Evolutionary conservation across 257 asterid species (phyloP).

Genomic region (Solanum rostratum): DNA sequence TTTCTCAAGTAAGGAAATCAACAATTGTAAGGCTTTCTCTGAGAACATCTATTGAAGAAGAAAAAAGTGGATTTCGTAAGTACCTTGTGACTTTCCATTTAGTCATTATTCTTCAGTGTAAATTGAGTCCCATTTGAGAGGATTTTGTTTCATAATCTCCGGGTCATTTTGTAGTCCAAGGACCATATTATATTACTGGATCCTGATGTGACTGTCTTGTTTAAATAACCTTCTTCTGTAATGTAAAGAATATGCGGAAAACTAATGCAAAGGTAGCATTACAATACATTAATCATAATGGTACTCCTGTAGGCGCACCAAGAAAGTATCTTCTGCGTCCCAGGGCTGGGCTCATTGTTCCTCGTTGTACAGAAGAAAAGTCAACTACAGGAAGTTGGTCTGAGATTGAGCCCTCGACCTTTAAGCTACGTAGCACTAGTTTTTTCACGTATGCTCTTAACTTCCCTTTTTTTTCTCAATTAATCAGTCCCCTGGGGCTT

Average conservation of each 20-base stretch:
- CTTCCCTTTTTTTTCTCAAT: not conserved
- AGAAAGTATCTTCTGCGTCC: slow-evolving; percentile 63
- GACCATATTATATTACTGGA: not conserved
- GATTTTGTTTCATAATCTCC: not conserved
- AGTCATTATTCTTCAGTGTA: not conserved
- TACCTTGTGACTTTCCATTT: not conserved
- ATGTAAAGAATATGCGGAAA: not conserved
- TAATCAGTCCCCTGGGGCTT: not conserved
- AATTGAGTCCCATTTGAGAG: not conserved
- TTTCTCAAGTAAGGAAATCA: slow-evolving; percentile 59
- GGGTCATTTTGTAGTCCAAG: not conserved
- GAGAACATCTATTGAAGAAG: slow-evolving; percentile 62
- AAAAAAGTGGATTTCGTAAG: slow-evolving; percentile 46
- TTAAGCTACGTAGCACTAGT: slow-evolving; percentile 78
- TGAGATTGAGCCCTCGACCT: slow-evolving; percentile 62
- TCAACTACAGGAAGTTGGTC: slow-evolving; percentile 73
- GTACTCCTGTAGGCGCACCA: slow-evolving; percentile 46
- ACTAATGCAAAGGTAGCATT: not conserved
- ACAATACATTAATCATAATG: not conserved
- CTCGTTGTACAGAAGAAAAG: slow-evolving; percentile 60
- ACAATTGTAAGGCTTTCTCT: slow-evolving; percentile 72
- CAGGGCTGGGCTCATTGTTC: slow-evolving; percentile 72
- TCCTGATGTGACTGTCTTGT: not conserved
- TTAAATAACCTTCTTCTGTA: not conserved
- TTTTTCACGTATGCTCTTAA: slow-evolving; percentile 57